Evolutionary conservation across 306 rosid species (phyloP).

Genomic region (Quercus cerris): DNA sequence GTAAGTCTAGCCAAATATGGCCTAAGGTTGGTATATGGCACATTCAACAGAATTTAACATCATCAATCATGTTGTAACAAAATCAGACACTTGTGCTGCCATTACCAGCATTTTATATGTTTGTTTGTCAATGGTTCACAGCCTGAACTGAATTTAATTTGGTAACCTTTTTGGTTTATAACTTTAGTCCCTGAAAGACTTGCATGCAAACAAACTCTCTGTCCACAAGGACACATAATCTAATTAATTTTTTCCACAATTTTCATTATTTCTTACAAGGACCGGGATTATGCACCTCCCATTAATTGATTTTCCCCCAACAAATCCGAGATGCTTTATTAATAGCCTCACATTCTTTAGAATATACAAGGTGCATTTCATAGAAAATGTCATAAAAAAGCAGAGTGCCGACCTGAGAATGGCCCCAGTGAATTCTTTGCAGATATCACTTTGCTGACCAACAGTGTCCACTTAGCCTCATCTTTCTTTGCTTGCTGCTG

Average conservation of each 20-base stretch:
- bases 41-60: background rate
- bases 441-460: conserved; percentile 40
- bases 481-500: conserved; percentile 37
- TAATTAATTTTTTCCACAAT: background rate
- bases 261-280: background rate
- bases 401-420: conserved; percentile 5
- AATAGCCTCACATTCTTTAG: background rate
- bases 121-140: background rate
- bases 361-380: background rate
- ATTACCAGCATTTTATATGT: background rate
- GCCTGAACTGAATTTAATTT: background rate
- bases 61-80: background rate
- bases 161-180: background rate
- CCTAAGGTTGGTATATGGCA: background rate
- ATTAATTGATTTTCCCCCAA: background rate
- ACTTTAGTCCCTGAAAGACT: too few relatives aligned
- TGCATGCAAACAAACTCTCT: background rate
- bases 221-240: background rate
- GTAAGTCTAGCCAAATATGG: background rate
- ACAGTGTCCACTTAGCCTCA: conserved; percentile 41
- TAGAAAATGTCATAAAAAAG: conserved; percentile 1
- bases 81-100: background rate
- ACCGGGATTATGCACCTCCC: background rate
- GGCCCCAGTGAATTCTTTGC: conserved; percentile 20
- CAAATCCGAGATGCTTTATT: too few relatives aligned